Evolutionary conservation across 2,329 filamentous ascomycete species (phyloP), one percentile per base, ranked within the genome.

Genomic region (Colletotrichum lentis): DNA sequence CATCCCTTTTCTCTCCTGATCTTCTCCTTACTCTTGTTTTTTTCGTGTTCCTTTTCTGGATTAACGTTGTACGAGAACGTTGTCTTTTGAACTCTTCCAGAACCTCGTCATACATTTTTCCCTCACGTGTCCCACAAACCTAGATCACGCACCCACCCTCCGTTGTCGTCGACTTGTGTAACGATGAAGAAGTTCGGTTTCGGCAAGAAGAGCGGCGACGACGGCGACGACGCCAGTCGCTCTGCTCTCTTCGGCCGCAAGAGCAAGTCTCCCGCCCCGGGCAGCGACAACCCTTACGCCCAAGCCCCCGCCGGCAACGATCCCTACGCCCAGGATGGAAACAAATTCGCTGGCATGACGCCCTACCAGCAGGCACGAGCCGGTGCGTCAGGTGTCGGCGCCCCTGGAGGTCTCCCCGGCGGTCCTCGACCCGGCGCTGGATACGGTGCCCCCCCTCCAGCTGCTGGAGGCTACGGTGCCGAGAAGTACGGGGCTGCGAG

Each of bases 101-200:
- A 67, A 67, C 41, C 6, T 10, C 31, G 31, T 11, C 27, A 47
- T 16, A 18, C 14, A 5, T n/a, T 11, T 24, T 12, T 46, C 57
- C 41, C 47, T 31, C 10, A 27, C 20, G 35, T 16, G 27, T 14
- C n/a, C 41, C 37, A 24, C 16, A 31, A 64, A 46, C 37, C 11
- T 39, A 52, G 5, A 18, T 61, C 58, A 43, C 54, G 39, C 53
- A 62, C 62, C 52, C 12, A 68, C 47, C 7, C 31, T 35, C 31
- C 10, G 31, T 35, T 12, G 27, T 24, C 46, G 7, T 12, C 50
- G 24, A 46, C 55, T 39, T 22, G 52, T 39, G n/a, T 12, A 74
- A 77, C 69, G 70, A 90, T 90, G 87, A 86, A 84, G 80, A 88
- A 86, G 73, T 88, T 89, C 72, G 84, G 85, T 56, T 84, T 88